Percentiles rank a stretch among this genome's conserved stretches.
Conservation (phyloP, 2,329 filamentous ascomycete genomes). For the Hortaea sp. region DNA sequence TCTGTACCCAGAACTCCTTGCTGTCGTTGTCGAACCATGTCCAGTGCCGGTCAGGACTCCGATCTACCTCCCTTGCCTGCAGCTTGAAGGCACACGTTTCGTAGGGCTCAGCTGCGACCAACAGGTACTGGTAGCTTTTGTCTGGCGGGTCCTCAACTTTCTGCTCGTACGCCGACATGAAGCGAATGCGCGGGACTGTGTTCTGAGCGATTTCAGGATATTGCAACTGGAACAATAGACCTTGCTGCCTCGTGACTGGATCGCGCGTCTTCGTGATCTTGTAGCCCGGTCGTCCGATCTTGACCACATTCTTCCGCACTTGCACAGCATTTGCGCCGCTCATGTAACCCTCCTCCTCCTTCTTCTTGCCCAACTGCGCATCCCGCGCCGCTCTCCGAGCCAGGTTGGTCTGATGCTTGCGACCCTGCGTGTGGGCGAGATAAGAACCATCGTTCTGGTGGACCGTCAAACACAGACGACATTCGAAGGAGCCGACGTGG, state of each 20-base stretch:
- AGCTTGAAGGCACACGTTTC: slow-evolving; percentile 97
- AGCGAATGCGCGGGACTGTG: slow-evolving; percentile 72
- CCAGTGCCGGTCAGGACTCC: slow-evolving; percentile 79
- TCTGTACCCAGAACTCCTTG: slow-evolving; percentile 95
- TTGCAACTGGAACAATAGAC: slow-evolving; percentile 89
- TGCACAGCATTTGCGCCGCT: slow-evolving; percentile 62
- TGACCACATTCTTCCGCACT: slow-evolving; percentile 74
- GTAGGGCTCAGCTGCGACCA: slow-evolving; percentile 94
- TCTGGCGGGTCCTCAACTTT: slow-evolving; percentile 85
- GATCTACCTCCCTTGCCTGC: slow-evolving; percentile 84
- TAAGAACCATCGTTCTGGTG: slow-evolving; percentile 99
- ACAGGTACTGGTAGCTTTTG: slow-evolving; percentile 85
- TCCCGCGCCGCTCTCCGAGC: slow-evolving; percentile 92
- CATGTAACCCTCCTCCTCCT: slow-evolving; percentile 45
- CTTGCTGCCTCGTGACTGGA: slow-evolving; percentile 76
- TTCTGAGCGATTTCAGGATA: slow-evolving; percentile 80
- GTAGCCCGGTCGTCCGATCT: slow-evolving; percentile 93
- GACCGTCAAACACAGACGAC: slow-evolving; percentile 88
- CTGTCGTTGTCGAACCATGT: slow-evolving; percentile 91
- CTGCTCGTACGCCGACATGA: slow-evolving; percentile 98
- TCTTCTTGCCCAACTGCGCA: slow-evolving; percentile 71
- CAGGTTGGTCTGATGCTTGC: slow-evolving; percentile 98
- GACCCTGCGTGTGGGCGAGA: slow-evolving; percentile 94
- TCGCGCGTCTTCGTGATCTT: slow-evolving; percentile 96
- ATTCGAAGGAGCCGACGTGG: slow-evolving; percentile 96